Base-by-base conservation (phyloP, 2,329 filamentous ascomycete species). In the Talaromyces sp. region DNA sequence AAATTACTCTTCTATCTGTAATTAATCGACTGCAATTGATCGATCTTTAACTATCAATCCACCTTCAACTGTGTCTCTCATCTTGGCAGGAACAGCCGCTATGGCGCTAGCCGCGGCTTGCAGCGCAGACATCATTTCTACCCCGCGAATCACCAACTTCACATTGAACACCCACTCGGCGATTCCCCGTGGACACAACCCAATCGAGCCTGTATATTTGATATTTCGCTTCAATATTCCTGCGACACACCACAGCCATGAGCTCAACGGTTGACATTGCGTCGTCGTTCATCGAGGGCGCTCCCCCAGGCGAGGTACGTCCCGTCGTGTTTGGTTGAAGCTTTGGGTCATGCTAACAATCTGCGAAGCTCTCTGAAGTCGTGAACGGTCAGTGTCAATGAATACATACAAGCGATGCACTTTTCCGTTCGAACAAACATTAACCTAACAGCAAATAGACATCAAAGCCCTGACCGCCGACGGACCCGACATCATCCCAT, bases 301-400 rank as follows among this genome's bases (percentile, higher is more conserved):
- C 95, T 70, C 95, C 95, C 55, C 95, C 95, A 25, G 95, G 95
- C 82, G 95, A 99, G 89, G 93, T 96, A 85, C 57, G 53, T 44
- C 61, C 27, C 54, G 44, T 13, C 25, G 11, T 39, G 27, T 57
- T 28, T 39, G 22, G 44, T 28, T 56, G 6, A 25, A 56, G 57
- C 49, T 42, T 59, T 11, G n/a, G 11, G 27, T 22, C 44, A 47
- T 57, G 53, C 52, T 60, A 49, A 60, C 52, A 22, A 13, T 32
- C 17, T n/a, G 25, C 9, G 13, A 17, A 49, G 27, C 39, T 44
- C 15, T 17, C 55, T 32, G 49, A 53, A 53, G 49, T 53, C 49
- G 28, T 53, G 3, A 53, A 53, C 27, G 49, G 55, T 44, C 33
- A 25, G 42, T 44, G 36, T 58, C 73, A 25, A 47, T 71, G 63